phyloP scores from a whole-genome alignment of 331 rosid genomes.

The Dryas integrifolia region DNA sequence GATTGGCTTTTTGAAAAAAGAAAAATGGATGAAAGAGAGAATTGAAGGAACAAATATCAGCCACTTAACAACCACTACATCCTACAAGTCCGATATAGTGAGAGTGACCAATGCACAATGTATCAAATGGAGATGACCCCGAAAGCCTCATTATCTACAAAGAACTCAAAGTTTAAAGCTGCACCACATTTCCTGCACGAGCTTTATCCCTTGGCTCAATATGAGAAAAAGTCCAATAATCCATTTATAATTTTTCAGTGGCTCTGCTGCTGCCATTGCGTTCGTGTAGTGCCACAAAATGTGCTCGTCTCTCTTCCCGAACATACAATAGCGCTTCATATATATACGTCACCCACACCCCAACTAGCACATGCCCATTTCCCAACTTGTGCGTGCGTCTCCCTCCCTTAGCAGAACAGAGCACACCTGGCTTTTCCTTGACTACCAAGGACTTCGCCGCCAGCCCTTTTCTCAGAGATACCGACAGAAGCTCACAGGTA shows the following conservation, averaged over 20 bases:
- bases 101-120: constrained; percentile 28
- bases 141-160: constrained; percentile 40
- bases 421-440: neutral
- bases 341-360: neutral
- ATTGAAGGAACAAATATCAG: constrained; percentile 26
- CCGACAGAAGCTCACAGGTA: constrained; percentile 35
- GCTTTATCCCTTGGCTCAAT: constrained; percentile 56
- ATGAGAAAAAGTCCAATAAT: constrained; percentile 37
- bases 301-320: neutral
- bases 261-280: constrained; percentile 51
- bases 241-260: constrained; percentile 68
- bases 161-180: constrained; percentile 43
- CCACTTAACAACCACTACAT: constrained; percentile 50
- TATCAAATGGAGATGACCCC: constrained; percentile 17
- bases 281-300: constrained; percentile 40
- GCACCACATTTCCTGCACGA: constrained; percentile 64
- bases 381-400: constrained; percentile 15
- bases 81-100: neutral
- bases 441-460: constrained; percentile 3
- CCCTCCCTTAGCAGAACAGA: constrained; percentile 17
- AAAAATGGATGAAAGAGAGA: too few relatives aligned
- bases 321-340: neutral
- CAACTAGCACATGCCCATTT: too few relatives aligned
- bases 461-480: neutral
- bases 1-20: neutral